Evolutionary conservation across 106 monocot genomes (phyloP).

Genomic region (Agapanthus africanus): DNA sequence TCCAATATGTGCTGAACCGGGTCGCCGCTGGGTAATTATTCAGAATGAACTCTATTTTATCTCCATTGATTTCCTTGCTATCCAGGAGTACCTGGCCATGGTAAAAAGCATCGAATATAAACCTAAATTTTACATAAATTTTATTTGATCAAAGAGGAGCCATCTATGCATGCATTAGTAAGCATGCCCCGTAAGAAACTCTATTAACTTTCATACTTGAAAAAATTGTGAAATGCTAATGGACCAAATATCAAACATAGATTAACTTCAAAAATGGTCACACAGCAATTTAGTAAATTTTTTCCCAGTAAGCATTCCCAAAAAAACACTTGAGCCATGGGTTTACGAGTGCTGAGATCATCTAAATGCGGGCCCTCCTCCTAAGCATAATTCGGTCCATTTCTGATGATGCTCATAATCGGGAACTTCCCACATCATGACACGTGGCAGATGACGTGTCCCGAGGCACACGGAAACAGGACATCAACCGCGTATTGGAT

Average conservation of each 20-base stretch:
- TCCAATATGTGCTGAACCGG: conserved; percentile 48
- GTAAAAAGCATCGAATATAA: background rate
- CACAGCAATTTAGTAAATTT: too few relatives aligned
- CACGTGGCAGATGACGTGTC: too few relatives aligned
- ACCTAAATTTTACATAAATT: background rate
- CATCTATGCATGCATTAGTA: background rate
- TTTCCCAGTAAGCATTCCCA: too few relatives aligned
- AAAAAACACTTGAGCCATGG: background rate
- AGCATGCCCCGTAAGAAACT: background rate
- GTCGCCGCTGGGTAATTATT: conserved; percentile 57
- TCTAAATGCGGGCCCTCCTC: too few relatives aligned
- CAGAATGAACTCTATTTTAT: conserved; percentile 72
- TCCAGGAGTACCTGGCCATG: conserved; percentile 62
- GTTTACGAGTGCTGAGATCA: background rate
- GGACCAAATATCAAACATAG: background rate
- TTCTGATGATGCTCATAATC: too few relatives aligned
- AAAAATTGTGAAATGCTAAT: background rate
- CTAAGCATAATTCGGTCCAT: too few relatives aligned
- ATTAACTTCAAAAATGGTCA: background rate
- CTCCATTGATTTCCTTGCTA: conserved; percentile 64
- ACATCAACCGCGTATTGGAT: too few relatives aligned
- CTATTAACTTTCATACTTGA: too few relatives aligned
- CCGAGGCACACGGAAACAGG: too few relatives aligned
- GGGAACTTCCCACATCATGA: too few relatives aligned
- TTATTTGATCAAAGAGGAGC: background rate